Base-by-base conservation (phyloP, 2,329 filamentous ascomycete species). In the Neoascochyta sp. region DNA sequence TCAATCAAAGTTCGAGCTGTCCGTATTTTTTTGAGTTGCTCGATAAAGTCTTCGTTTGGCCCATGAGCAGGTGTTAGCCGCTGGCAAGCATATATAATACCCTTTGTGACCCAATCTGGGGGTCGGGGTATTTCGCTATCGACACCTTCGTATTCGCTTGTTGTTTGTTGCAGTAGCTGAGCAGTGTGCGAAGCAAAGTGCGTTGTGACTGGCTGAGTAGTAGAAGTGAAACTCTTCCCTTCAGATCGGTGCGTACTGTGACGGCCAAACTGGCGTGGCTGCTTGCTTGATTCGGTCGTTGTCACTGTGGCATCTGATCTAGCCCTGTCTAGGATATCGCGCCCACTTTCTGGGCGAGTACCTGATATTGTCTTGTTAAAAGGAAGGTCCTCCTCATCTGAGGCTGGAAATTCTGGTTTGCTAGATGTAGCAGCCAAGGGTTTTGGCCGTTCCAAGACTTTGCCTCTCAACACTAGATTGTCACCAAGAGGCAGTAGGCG, bases 31-130 rank as follows among this genome's bases (percentile, higher is more conserved):
- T 80, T 76, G 4, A 98, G 71, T 38, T 84, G 73, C 1, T 74
- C 64, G 22, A 95, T 77, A 57, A 98, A 96, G 0, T 62, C 62
- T 22, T 78, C 70, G 47, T 96, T 96, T 0, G 84, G 83, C 0
- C 80, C 71, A 32, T 81, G 66, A 0, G 76, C 63, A 0, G 80
- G 83, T 0, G 88, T 86, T 1, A 79, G 76, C 14, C 90, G 79
- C 57, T 93, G 78, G 50, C 92, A 96, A 4, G 89, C 81, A 60
- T 92, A 95, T 5, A 70, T 69, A 8, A 78, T 67, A 16, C 75
- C 71, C 32, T 83, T 62, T 22, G 71, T 65, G 9, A 81, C 76
- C 78, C 78, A 93, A 3, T 76, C 75, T 1, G 88, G 89, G 9
- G 86, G 64, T 0, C 74, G 69, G 0, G 85, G 86, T 1, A 86